Conservation (phyloP, 495 filamentous ascomycete species). For the Lophiostoma macrostomum region DNA sequence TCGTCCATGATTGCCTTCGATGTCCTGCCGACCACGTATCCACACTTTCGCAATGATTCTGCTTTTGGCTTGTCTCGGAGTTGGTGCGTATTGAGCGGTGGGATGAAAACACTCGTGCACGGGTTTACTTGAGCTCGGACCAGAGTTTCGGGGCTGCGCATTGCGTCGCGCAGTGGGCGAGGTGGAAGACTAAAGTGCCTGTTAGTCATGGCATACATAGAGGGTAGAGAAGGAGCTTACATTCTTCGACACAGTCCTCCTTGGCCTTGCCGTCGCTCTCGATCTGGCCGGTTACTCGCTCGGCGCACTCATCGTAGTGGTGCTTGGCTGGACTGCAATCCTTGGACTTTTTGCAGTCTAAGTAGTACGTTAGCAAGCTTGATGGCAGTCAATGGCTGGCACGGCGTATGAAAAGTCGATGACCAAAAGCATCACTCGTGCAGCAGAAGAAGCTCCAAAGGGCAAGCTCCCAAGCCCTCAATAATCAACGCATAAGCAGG, state of each 20-base stretch:
- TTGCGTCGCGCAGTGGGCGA: constrained; percentile 84
- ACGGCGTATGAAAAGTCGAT: background rate
- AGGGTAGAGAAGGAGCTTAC: constrained; percentile 53
- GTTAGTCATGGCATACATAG: too few species aligned
- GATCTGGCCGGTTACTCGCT: constrained; percentile 77
- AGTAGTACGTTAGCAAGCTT: background rate
- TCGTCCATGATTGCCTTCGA: constrained; percentile 5
- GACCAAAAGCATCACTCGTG: background rate
- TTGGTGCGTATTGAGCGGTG: background rate
- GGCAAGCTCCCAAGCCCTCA: too few species aligned
- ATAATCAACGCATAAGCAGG: too few species aligned
- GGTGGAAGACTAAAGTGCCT: constrained; percentile 96
- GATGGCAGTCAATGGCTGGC: background rate
- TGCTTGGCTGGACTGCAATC: constrained; percentile 86
- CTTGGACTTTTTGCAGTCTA: constrained; percentile 84
- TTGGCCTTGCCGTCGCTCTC: constrained; percentile 63
- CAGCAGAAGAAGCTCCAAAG: too few species aligned
- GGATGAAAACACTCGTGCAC: too few species aligned
- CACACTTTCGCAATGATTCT: background rate
- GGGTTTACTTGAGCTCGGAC: constrained; percentile 73
- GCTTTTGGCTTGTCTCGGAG: background rate
- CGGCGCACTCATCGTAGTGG: constrained; percentile 96
- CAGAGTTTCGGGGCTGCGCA: constrained; percentile 97
- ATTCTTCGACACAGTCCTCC: constrained; percentile 99
- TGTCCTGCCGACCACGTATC: background rate